A percentile compares a stretch with the other conserved stretches of the same genome.
These are phyloP conservation scores for California macrophylla DNA, from an alignment of 441 rosid species.

Conservation along the genomic window DNA sequence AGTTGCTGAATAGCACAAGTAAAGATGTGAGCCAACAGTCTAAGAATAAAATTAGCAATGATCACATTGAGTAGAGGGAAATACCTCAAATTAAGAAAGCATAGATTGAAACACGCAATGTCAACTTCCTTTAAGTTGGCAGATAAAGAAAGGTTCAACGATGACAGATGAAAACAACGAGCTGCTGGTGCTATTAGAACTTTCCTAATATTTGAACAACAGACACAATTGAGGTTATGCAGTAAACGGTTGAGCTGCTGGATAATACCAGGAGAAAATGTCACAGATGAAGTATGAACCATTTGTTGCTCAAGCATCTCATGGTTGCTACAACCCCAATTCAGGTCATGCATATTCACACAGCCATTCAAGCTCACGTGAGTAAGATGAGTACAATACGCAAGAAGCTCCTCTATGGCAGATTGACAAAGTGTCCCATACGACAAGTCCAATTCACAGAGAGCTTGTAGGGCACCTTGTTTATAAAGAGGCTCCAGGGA, in stretches of 20 bases:
- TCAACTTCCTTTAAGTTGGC: slow-evolving; percentile 80
- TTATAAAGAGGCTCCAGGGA: slow-evolving; percentile 90
- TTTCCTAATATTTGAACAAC: slow-evolving; percentile 81
- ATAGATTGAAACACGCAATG: slow-evolving; percentile 56
- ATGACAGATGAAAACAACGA: slow-evolving; percentile 57
- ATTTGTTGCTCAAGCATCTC: slow-evolving; percentile 31
- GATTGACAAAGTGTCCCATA: slow-evolving; percentile 80
- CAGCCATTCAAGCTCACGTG: slow-evolving; percentile 93
- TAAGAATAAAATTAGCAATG: slow-evolving; percentile 6
- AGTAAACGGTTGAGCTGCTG: slow-evolving; percentile 53
- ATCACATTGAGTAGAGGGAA: slow-evolving; percentile 1
- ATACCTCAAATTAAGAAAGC: slow-evolving; percentile 78
- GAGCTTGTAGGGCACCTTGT: slow-evolving; percentile 67
- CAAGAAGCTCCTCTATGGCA: slow-evolving; percentile 89
- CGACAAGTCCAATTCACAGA: slow-evolving; percentile 84
- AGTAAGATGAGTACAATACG: slow-evolving; percentile 80
- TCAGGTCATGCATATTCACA: slow-evolving; percentile 81
- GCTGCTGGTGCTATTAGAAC: slow-evolving; percentile 73
- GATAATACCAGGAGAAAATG: slow-evolving; percentile 21
- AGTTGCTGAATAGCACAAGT: slow-evolving; percentile 46
- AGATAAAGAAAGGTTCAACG: slow-evolving; percentile 78
- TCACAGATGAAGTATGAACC: slow-evolving; percentile 20
- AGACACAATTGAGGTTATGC: slow-evolving; percentile 84
- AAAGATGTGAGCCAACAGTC: slow-evolving; percentile 12
- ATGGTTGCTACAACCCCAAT: slow-evolving; percentile 56